These are phyloP conservation scores for Botrytis squamosa DNA, from an alignment of 2,329 filamentous ascomycete genomes.

Conservation along the genomic window DNA sequence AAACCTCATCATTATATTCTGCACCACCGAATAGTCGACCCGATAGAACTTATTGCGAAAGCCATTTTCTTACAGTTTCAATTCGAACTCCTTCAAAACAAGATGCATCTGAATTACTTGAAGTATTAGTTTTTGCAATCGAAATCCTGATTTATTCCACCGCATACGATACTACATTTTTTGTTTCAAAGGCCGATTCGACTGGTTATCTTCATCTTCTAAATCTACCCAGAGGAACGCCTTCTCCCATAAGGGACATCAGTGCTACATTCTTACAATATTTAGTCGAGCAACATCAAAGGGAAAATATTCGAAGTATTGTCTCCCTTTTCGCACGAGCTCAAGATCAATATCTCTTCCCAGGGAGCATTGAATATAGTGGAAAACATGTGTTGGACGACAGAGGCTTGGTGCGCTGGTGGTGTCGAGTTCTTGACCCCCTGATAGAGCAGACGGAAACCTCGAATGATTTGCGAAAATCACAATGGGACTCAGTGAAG, in stretches of 20 bases:
- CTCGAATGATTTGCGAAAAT: not conserved
- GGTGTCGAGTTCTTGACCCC: conserved; percentile 84
- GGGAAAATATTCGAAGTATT: conserved; percentile 66
- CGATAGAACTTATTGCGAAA: conserved; percentile 82
- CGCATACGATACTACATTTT: conserved; percentile 76
- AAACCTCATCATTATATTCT: conserved; percentile 73
- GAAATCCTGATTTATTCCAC: conserved; percentile 89
- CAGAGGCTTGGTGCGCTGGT: conserved; percentile 88
- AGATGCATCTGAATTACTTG: conserved; percentile 30
- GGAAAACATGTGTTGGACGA: conserved; percentile 93
- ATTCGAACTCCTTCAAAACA: conserved; percentile 39
- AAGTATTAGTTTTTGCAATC: conserved; percentile 74
- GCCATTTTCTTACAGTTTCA: conserved; percentile 69
- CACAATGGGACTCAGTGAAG: conserved; percentile 51
- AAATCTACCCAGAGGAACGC: conserved; percentile 57
- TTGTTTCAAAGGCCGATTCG: conserved; percentile 95
- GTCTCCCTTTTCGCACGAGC: conserved; percentile 90
- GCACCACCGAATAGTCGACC: conserved; percentile 69
- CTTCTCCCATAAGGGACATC: conserved; percentile 73
- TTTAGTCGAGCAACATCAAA: conserved; percentile 65
- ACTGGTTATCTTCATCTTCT: conserved; percentile 79
- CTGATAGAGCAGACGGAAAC: conserved; percentile 47
- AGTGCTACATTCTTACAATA: conserved; percentile 74
- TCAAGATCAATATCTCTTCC: conserved; percentile 92
- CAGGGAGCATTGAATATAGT: conserved; percentile 79